Conservation (phyloP, 352 stramenopile genomes). For the Pythium plurisporium region DNA sequence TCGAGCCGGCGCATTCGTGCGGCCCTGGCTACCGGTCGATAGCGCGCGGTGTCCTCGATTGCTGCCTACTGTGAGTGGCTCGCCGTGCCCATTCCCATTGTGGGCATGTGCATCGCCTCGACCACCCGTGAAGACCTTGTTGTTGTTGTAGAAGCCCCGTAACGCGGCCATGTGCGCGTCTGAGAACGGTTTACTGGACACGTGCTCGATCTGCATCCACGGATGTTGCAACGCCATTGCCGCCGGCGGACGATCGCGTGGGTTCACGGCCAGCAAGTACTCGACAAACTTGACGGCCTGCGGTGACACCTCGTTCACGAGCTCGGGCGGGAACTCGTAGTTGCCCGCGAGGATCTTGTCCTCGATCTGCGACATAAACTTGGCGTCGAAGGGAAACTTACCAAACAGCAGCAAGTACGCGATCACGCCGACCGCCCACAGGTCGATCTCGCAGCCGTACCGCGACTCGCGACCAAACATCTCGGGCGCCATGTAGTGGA, state of each 20-base stretch:
- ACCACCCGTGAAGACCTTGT: not conserved
- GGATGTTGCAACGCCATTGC: slow-evolving; percentile 61
- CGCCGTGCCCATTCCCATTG: not conserved
- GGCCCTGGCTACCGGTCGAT: slow-evolving; percentile 13
- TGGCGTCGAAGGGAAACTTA: slow-evolving; percentile 66
- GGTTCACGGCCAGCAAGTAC: slow-evolving; percentile 61
- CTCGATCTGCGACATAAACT: slow-evolving; percentile 80
- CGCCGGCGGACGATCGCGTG: slow-evolving; percentile 53
- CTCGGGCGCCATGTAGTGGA: slow-evolving; percentile 83
- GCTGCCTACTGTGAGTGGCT: not conserved
- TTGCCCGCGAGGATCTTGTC: slow-evolving; percentile 71
- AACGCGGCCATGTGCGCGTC: slow-evolving; percentile 46
- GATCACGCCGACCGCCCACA: slow-evolving; percentile 77
- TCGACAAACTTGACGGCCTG: slow-evolving; percentile 77
- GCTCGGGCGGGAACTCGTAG: slow-evolving; percentile 51
- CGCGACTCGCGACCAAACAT: slow-evolving; percentile 59
- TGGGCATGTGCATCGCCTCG: not conserved
- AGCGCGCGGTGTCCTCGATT: not conserved
- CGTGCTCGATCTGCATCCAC: slow-evolving; percentile 52
- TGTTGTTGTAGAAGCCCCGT: slow-evolving; percentile 33
- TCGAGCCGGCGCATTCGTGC: too few species aligned
- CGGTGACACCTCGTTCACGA: slow-evolving; percentile 47
- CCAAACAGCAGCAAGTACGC: slow-evolving; percentile 75
- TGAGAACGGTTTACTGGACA: slow-evolving; percentile 31
- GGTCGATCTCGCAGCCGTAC: slow-evolving; percentile 66